Base-by-base conservation (phyloP, 495 filamentous ascomycete genomes). In the Podospora fimiseda region DNA sequence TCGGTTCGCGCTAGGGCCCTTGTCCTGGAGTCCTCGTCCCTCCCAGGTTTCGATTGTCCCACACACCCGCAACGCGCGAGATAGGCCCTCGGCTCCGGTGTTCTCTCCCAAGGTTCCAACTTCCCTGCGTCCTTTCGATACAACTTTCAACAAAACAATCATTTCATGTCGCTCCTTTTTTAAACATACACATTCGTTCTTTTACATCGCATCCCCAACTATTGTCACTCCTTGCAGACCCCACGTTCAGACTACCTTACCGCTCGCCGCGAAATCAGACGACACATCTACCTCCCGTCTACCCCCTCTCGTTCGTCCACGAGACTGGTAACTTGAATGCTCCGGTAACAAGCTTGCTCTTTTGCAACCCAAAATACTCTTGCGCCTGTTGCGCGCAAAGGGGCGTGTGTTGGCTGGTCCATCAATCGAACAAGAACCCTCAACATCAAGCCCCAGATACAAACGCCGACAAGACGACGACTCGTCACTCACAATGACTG, bases 401-500 rank as follows among this genome's bases (percentile, higher is more conserved):
- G 39, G 37, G 41, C 38, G 21, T 27, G 16, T 21, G 40, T 43
- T 43, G 44, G 44, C 44, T 47, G 44, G 44, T 47, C 44, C 44
- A 47, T 47, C 44, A 27, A 47, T 47, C 23, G 21, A 22, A 42
- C 15, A 15, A 42, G 20, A 19, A 21, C 42, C 42, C 22, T 13
- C 13, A 44, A 44, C 9, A 21, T 13, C 2, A 19, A 36, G 9
- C 3, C 7, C 3, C 21, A 22, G 39, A 49, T 36, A 19, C 36
- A 16, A 19, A 39, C 23, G 36, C 18, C 11, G 11, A 51, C 22
- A 20, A 54, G 15, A 5, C 18, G 15, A 5, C 18, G 2, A 8
- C 38, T 9, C 18, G 16, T 18, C 43, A 44, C 60, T 53, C 66
- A 82, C 59, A 50, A 90, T 90, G 87, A 82, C 84, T 20, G 77